phyloP scores from a whole-genome alignment of 2,329 filamentous ascomycete species.

The Xylogone sp. region DNA sequence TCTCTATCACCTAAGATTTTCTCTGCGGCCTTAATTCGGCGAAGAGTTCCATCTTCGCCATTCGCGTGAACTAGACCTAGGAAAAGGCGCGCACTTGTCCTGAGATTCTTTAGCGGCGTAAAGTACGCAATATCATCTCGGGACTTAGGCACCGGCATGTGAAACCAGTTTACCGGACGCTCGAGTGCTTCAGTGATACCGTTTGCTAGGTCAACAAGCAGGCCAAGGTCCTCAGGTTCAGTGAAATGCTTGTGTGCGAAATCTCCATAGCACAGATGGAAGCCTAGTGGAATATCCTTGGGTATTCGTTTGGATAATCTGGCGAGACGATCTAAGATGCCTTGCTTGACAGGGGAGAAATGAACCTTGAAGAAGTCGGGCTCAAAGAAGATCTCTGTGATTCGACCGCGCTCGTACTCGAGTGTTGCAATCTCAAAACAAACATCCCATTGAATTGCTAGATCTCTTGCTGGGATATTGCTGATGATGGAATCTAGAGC shows the following conservation, averaged over 20 bases:
- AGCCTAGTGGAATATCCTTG: conserved; percentile 35
- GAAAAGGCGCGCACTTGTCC: conserved; percentile 30
- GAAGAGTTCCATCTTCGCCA: conserved; percentile 33
- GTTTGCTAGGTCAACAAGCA: conserved; percentile 35
- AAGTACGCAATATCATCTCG: conserved; percentile 34
- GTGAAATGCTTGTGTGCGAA: conserved; percentile 38
- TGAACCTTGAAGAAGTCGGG: conserved; percentile 22
- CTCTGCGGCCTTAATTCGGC: conserved; percentile 33
- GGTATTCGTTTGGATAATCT: conserved; percentile 29
- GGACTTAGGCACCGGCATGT: conserved; percentile 39
- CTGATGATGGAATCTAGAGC: conserved; percentile 21
- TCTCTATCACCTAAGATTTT: conserved; percentile 13
- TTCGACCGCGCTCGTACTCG: conserved; percentile 12
- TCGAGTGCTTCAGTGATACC: conserved; percentile 22
- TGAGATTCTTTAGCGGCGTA: conserved; percentile 31
- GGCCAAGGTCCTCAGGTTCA: conserved; percentile 30
- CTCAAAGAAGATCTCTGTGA: conserved; percentile 7
- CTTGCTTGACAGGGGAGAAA: conserved; percentile 29
- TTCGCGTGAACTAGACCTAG: conserved; percentile 36
- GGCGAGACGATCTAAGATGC: conserved; percentile 29
- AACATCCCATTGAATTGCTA: conserved; percentile 30
- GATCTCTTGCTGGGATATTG: conserved; percentile 24
- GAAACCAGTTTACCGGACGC: conserved; percentile 35
- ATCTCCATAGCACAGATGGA: conserved; percentile 47
- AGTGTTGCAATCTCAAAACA: conserved; percentile 21